A percentile compares a stretch with the other conserved stretches of the same genome.
These are phyloP conservation scores for Oldenlandia corymbosa DNA, from an alignment of 257 asterid genomes.

Conservation along the genomic window DNA sequence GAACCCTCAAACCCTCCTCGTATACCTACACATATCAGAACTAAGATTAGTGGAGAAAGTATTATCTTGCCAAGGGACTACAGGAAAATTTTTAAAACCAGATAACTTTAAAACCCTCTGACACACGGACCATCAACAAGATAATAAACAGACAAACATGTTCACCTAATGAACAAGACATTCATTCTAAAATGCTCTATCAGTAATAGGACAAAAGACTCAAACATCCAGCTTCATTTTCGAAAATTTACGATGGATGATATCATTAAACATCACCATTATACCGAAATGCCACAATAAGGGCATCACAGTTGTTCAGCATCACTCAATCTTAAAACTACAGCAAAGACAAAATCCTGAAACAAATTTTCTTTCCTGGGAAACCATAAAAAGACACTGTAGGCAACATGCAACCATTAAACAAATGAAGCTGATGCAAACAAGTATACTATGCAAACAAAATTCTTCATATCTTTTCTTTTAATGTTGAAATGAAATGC, in stretches of 20 bases:
- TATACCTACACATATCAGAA: slow-evolving; percentile 48
- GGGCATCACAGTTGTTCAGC: not conserved
- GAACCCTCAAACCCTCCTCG: slow-evolving; percentile 53
- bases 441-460: not conserved
- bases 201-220: too few species aligned
- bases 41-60: not conserved
- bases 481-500: not conserved
- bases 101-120: not conserved
- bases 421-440: not conserved
- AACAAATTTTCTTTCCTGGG: not conserved
- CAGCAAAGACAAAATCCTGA: not conserved
- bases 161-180: too few species aligned
- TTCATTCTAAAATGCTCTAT: too few species aligned
- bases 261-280: not conserved
- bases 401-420: not conserved
- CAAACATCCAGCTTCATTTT: not conserved
- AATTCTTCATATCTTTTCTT: not conserved
- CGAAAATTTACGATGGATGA: not conserved
- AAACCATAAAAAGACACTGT: not conserved
- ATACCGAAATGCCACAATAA: not conserved
- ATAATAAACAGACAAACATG: too few species aligned
- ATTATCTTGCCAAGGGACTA: not conserved
- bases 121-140: too few species aligned
- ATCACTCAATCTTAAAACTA: not conserved
- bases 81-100: not conserved